phyloP scores from a whole-genome alignment of 805 yeast genomes.

The Cyberlindnera xylosilytica region DNA sequence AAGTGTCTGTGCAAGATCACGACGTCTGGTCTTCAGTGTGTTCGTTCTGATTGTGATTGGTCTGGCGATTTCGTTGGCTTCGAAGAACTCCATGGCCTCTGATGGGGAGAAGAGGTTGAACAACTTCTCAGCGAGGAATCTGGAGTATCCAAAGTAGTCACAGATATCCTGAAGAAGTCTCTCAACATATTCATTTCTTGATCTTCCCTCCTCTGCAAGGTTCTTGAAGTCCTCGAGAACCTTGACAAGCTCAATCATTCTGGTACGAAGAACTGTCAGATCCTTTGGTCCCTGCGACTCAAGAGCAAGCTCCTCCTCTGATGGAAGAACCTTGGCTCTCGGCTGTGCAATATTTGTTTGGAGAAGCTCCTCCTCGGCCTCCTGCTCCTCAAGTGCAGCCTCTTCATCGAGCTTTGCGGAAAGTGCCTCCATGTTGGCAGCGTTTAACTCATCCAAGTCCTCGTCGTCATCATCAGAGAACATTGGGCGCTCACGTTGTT shows the following conservation, averaged over 20 bases:
- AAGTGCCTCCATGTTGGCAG: constrained; percentile 78
- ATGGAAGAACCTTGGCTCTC: constrained; percentile 73
- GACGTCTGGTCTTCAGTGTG: constrained; percentile 88
- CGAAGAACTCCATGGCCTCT: constrained; percentile 97
- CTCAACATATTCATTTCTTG: constrained; percentile 78
- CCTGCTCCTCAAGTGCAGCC: constrained; percentile 56
- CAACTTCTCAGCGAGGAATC: constrained; percentile 88
- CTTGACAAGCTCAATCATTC: constrained; percentile 93
- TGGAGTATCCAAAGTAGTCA: constrained; percentile 90
- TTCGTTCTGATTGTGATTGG: constrained; percentile 98
- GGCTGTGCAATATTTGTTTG: constrained; percentile 62
- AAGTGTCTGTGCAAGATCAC: constrained; percentile 92
- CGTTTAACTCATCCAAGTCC: constrained; percentile 70
- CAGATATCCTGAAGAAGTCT: constrained; percentile 83
- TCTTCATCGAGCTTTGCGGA: constrained; percentile 64
- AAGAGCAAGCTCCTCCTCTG: constrained; percentile 54
- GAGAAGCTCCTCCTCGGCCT: constrained; percentile 58
- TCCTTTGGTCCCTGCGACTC: constrained; percentile 61
- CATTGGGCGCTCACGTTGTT: constrained; percentile 26
- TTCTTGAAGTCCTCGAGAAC: constrained; percentile 87
- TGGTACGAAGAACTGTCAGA: constrained; percentile 77
- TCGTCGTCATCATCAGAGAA: constrained; percentile 46
- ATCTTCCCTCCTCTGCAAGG: constrained; percentile 79
- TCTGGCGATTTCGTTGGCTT: constrained; percentile 95
- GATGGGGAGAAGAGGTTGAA: constrained; percentile 89